Conservation (phyloP, 495 filamentous ascomycete species). For the Hypoxylon rickii region DNA sequence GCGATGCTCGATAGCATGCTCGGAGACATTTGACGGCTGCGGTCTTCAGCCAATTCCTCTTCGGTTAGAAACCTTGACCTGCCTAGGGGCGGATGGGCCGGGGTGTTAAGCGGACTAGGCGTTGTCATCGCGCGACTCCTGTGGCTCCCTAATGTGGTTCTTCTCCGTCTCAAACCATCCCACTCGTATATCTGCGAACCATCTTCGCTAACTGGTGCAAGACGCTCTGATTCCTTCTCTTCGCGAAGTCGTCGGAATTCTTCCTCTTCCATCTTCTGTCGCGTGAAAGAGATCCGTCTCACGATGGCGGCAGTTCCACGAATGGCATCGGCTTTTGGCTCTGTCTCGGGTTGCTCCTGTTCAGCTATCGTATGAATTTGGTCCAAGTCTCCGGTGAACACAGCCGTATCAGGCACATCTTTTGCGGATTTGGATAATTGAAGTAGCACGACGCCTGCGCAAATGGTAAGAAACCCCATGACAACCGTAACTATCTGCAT, state of each 20-base stretch:
- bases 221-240: slow-evolving; percentile 70
- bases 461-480: slow-evolving; percentile 93
- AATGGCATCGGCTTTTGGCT: slow-evolving; percentile 96
- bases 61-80: slow-evolving; percentile 83
- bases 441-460: slow-evolving; percentile 90
- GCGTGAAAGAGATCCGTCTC: slow-evolving; percentile 74
- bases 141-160: slow-evolving; percentile 65
- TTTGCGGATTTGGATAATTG: slow-evolving; percentile 98
- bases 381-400: slow-evolving; percentile 91
- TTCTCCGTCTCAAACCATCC: slow-evolving; percentile 87
- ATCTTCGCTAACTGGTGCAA: slow-evolving; percentile 76
- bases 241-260: slow-evolving; percentile 80
- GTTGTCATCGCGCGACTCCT: slow-evolving; percentile 43
- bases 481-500: slow-evolving; percentile 85
- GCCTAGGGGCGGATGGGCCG: slow-evolving; percentile 78
- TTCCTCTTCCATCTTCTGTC: slow-evolving; percentile 77
- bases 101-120: slow-evolving; percentile 47
- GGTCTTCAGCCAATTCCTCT: slow-evolving; percentile 58
- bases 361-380: slow-evolving; percentile 94
- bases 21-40: slow-evolving; percentile 51
- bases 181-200: slow-evolving; percentile 70
- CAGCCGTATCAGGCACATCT: slow-evolving; percentile 90
- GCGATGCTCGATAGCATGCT: slow-evolving; percentile 62
- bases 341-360: slow-evolving; percentile 90
- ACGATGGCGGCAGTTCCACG: slow-evolving; percentile 90